Evolutionary conservation across 2,329 filamentous ascomycete genomes (phyloP).

Genomic region (Cryphonectria parasitica): DNA sequence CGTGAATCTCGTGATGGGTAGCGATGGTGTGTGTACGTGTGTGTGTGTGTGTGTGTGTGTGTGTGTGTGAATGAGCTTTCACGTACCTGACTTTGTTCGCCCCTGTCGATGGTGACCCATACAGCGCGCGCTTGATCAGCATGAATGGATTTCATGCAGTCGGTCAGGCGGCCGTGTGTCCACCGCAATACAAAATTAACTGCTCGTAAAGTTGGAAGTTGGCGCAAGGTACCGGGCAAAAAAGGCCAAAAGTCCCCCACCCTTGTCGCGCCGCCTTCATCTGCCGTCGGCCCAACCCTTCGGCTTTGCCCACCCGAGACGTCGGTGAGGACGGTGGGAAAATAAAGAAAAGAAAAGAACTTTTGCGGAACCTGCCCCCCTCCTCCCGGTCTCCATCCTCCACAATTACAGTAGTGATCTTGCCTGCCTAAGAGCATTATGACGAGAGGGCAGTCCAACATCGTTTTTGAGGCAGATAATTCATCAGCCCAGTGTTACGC

Average conservation of each 20-base stretch:
- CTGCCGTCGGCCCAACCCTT: constrained; percentile 6
- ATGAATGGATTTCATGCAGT: not conserved
- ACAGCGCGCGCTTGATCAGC: not conserved
- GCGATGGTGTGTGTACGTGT: not conserved
- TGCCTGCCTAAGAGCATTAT: not conserved
- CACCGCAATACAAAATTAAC: not conserved
- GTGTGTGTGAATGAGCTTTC: not conserved
- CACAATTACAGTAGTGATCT: not conserved
- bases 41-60: no score
- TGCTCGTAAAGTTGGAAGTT: not conserved
- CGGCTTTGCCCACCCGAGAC: constrained; percentile 9
- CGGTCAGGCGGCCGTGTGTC: not conserved
- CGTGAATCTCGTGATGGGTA: not conserved
- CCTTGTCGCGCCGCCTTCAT: not conserved
- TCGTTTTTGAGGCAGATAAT: not conserved
- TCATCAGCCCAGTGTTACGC: not conserved
- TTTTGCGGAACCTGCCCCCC: not conserved
- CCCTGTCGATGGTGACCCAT: not conserved
- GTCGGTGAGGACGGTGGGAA: constrained; percentile 6
- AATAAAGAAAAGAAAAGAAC: not conserved
- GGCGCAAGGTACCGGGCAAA: not conserved
- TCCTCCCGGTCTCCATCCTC: not conserved
- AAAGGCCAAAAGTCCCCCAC: not conserved
- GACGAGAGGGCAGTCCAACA: not conserved
- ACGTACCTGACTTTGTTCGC: not conserved